Evolutionary conservation across 2,329 filamentous ascomycete species (phyloP).

Genomic region (Xylaria sp.): DNA sequence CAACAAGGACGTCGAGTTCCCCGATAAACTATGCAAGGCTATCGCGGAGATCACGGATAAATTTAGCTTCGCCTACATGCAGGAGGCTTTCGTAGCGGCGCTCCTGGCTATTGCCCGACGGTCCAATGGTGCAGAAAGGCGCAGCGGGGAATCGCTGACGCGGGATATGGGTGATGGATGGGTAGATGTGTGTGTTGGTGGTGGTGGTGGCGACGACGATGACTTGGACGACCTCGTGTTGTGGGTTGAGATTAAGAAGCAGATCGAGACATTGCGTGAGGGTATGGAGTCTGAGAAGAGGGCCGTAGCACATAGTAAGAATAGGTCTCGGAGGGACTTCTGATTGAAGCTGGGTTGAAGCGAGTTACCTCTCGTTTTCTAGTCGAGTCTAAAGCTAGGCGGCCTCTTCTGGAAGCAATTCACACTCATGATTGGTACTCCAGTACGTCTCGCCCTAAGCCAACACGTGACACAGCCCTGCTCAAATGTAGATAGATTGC

Average conservation of each 20-base stretch:
- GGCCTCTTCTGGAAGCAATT: neutral
- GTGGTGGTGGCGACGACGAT: slow-evolving; percentile 48
- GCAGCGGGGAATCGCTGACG: slow-evolving; percentile 47
- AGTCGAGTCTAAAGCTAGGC: neutral
- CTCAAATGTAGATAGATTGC: neutral
- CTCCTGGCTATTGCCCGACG: slow-evolving; percentile 66
- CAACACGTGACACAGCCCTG: slow-evolving; percentile 10
- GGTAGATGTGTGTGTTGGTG: slow-evolving; percentile 47
- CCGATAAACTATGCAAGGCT: slow-evolving; percentile 65
- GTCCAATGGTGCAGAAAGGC: slow-evolving; percentile 33
- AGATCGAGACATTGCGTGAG: slow-evolving; percentile 69
- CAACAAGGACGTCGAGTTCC: slow-evolving; percentile 70
- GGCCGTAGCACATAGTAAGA: neutral
- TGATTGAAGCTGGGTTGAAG: neutral
- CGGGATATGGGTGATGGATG: slow-evolving; percentile 53
- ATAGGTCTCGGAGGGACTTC: neutral
- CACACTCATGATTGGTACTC: neutral
- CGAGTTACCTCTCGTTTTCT: neutral
- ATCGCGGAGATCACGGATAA: slow-evolving; percentile 70
- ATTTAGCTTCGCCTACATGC: slow-evolving; percentile 78
- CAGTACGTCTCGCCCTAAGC: neutral
- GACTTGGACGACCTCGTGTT: slow-evolving; percentile 63
- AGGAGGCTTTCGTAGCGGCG: slow-evolving; percentile 74
- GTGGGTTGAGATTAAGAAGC: slow-evolving; percentile 72
- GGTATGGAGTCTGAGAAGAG: slow-evolving; percentile 61